A percentile compares a stretch with the other conserved stretches of the same genome.
These are phyloP conservation scores for Phycomyces blakesleeanus DNA, from an alignment of 192 early-diverging fungal genomes.

Conservation along the genomic window DNA sequence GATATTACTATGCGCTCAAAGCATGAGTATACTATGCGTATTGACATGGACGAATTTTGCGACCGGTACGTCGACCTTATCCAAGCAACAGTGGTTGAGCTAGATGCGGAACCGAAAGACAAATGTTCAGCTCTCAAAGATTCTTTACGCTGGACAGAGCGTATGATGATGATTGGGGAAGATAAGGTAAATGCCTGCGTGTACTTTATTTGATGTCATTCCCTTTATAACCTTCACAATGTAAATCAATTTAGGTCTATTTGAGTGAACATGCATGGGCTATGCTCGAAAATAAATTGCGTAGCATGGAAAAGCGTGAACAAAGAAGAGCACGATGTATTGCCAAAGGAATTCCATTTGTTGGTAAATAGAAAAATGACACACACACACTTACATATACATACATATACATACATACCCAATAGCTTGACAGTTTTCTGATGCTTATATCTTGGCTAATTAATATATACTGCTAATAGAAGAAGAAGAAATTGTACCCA, in stretches of 20 bases:
- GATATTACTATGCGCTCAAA: constrained; percentile 59
- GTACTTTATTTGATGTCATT: neutral
- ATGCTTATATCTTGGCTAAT: neutral
- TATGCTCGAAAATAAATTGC: constrained; percentile 74
- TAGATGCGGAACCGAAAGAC: constrained; percentile 27
- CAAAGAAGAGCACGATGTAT: constrained; percentile 44
- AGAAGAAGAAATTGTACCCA: constrained; percentile 33
- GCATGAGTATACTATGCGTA: constrained; percentile 69
- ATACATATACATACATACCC: too few relatives aligned
- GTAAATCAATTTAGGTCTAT: constrained; percentile 46
- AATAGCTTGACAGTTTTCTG: neutral
- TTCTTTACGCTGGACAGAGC: constrained; percentile 16
- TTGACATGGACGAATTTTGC: constrained; percentile 70
- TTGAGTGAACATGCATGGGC: constrained; percentile 77
- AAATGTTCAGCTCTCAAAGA: constrained; percentile 32
- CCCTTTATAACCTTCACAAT: neutral
- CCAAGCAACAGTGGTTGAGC: constrained; percentile 33
- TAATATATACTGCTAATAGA: neutral
- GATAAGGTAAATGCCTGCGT: constrained; percentile 2
- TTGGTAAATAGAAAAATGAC: constrained; percentile 2
- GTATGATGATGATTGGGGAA: constrained; percentile 22
- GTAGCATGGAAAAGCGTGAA: constrained; percentile 58
- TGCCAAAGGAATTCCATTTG: constrained; percentile 38
- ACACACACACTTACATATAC: too few relatives aligned
- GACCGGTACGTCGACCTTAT: constrained; percentile 65